Evolutionary conservation across 2,329 filamentous ascomycete genomes (phyloP).

Genomic region (Fusarium keratoplasticum): DNA sequence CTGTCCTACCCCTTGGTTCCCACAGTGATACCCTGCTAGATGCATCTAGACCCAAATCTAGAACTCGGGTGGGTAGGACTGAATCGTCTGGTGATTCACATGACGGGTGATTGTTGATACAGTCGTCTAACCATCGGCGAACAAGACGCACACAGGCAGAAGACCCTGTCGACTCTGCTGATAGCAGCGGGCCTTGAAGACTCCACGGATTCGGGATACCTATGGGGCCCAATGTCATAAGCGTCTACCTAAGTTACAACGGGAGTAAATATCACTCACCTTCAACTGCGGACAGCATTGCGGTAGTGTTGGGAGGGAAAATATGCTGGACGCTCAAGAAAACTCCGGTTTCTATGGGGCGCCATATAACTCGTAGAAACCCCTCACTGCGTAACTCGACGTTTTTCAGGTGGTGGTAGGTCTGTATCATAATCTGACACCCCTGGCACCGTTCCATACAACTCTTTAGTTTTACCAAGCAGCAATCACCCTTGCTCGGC

Average conservation of each 20-base stretch:
- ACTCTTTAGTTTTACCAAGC: too few relatives aligned
- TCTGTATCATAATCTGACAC: too few relatives aligned
- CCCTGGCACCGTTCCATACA: too few relatives aligned
- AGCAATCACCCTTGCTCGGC: too few relatives aligned
- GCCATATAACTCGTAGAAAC: too few relatives aligned
- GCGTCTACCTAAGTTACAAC: background rate
- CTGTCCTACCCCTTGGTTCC: background rate
- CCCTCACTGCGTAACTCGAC: too few relatives aligned
- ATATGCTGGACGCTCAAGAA: too few relatives aligned
- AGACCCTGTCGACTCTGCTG: background rate
- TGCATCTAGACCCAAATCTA: background rate
- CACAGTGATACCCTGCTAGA: background rate
- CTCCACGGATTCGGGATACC: background rate
- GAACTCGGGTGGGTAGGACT: background rate
- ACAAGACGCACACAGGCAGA: background rate
- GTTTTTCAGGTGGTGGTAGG: too few relatives aligned
- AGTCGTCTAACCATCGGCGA: background rate
- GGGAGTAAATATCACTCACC: background rate
- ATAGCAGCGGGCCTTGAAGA: background rate
- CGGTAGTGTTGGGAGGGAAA: too few relatives aligned
- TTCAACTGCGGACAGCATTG: background rate
- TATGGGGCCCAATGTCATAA: background rate
- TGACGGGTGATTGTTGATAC: background rate
- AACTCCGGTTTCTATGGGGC: too few relatives aligned
- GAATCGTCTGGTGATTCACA: rapidly evolving